Conservation (phyloP, 176 grass and related monocot species). For the Cocos nucifera region DNA sequence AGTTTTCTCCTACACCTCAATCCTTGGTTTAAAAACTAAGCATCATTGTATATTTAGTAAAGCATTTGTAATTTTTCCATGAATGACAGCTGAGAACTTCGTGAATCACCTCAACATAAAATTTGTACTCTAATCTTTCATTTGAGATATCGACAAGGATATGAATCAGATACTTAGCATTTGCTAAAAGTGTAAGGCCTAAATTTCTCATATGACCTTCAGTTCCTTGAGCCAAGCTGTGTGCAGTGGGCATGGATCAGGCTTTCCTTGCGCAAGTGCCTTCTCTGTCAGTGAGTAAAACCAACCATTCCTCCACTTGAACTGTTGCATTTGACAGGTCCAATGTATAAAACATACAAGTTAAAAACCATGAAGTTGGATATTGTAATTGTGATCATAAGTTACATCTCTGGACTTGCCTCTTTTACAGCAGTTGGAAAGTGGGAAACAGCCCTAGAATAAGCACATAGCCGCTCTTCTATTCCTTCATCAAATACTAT, state of each 20-base stretch:
- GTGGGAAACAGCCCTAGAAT: constrained; percentile 74
- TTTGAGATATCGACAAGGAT: neutral
- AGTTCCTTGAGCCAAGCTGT: constrained; percentile 98
- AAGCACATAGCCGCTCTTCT: constrained; percentile 73
- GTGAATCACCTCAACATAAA: too few relatives aligned
- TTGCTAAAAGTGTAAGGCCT: neutral
- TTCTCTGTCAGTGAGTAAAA: constrained; percentile 80
- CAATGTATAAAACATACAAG: too few relatives aligned
- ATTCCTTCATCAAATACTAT: constrained; percentile 59
- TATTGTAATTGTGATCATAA: too few relatives aligned
- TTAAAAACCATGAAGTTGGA: too few relatives aligned
- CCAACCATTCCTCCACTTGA: constrained; percentile 97
- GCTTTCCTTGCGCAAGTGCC: constrained; percentile 47
- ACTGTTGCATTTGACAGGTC: constrained; percentile 25
- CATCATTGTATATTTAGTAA: too few relatives aligned
- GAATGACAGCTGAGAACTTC: too few relatives aligned
- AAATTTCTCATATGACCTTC: constrained; percentile 50
- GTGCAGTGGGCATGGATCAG: constrained; percentile 78
- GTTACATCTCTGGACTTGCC: constrained; percentile 24
- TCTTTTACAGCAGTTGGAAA: constrained; percentile 96
- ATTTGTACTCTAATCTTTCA: too few relatives aligned
- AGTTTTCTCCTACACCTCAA: too few relatives aligned
- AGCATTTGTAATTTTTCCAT: too few relatives aligned
- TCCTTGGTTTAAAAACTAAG: too few relatives aligned
- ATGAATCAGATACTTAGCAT: neutral